Evolutionary conservation across 192 early-diverging fungal genomes (phyloP), one percentile per base, ranked within the genome.

Genomic region (Jimgerdemannia flammicorona): DNA sequence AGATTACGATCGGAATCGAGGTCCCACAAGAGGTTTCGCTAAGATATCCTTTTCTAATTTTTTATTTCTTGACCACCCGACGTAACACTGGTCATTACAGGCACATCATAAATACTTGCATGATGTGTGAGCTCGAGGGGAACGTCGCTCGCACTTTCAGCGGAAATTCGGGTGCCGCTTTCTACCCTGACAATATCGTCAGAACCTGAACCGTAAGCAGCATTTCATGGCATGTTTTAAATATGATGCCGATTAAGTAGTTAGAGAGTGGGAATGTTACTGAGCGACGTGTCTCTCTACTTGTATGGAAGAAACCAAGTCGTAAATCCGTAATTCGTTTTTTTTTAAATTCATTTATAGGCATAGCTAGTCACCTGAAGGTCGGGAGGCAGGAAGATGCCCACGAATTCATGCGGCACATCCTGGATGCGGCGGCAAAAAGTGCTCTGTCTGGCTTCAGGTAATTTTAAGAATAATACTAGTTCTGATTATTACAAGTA

Each of bases 351-450:
- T 10, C n/a, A n/a, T 65, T 44, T 3, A 10, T 79, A 87, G 85
- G 84, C 70, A 89, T 97, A 18, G 92, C 92, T 59, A 91, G 89
- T 75, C 91, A 93, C 63, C 87, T 97, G 80, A 83, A 89, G n/a
- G 75, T 93, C 3, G 94, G 94, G 10, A 80, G 92, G 20, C 96
- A 97, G 78, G 96, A 96, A 70, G 96, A 97, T 73, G 88, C 96
- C 9, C 95, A 97, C 75, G 96, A 97, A 81, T 96, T 96, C 75
- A 83, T 95, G 43, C 84, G 93, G 41, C 80, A 85, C 49, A 76
- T 94, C 29, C 72, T 94, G 20, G 90, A 92, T 49, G 83, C 88
- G 40, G 85, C 92, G 64, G 91, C 94, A 78, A 91, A 91, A 74
- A 84, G 81, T 63, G 78, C 86, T 63, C 77, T 92, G 7, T 42